These are phyloP conservation scores for Phanerochaete sordida DNA, from an alignment of 768 basidiomycete species.

Conservation along the genomic window DNA sequence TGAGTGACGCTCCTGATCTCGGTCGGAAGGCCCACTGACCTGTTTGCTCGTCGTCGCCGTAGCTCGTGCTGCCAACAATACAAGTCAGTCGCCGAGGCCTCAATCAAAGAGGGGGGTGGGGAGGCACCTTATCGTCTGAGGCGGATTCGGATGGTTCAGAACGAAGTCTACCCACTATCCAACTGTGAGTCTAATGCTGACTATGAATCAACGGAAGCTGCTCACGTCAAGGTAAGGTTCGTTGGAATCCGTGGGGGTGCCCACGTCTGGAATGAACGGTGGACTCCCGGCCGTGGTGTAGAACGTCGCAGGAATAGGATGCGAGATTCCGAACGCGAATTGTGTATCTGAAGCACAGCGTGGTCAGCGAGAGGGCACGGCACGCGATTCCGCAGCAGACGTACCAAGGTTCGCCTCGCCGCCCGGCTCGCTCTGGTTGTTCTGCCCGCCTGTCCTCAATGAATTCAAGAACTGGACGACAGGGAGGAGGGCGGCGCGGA, in stretches of 20 bases:
- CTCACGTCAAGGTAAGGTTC: conserved; percentile 46
- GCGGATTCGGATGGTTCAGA: conserved; percentile 38
- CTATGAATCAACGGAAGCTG: background rate
- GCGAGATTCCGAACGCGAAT: conserved; percentile 60
- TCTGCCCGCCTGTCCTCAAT: conserved; percentile 46
- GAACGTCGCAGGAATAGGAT: conserved; percentile 56
- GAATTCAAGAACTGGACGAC: background rate
- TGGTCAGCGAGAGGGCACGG: background rate
- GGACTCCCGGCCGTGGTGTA: conserved; percentile 62
- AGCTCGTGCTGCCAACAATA: conserved; percentile 55
- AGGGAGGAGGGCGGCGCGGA: background rate
- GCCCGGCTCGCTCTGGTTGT: conserved; percentile 56
- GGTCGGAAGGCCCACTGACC: conserved; percentile 29
- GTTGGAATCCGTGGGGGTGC: conserved; percentile 38
- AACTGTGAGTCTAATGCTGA: background rate
- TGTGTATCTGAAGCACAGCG: conserved; percentile 44
- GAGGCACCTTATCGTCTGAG: conserved; percentile 47
- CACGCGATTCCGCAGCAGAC: background rate
- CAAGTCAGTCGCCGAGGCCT: too few relatives aligned
- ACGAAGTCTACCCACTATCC: conserved; percentile 62
- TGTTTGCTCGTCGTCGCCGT: conserved; percentile 69
- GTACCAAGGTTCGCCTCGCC: conserved; percentile 53
- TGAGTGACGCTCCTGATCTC: background rate
- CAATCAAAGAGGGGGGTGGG: background rate
- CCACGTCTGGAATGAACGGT: conserved; percentile 48